phyloP scores from a whole-genome alignment of 2,329 filamentous ascomycete genomes.

The Xylariales sp. region DNA sequence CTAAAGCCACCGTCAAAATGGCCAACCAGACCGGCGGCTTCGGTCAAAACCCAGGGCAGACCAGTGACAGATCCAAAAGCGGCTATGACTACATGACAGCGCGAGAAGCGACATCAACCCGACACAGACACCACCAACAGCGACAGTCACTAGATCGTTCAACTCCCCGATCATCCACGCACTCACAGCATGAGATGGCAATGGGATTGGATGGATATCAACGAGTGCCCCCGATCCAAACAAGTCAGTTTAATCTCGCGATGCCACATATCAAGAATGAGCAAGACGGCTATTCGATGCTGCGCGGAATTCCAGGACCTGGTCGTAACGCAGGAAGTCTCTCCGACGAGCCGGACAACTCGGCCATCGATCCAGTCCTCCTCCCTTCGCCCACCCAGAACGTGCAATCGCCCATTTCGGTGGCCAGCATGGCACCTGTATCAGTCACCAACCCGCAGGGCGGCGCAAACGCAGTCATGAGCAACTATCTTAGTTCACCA shows the following conservation, averaged over 20 bases:
- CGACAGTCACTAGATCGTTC: constrained; percentile 20
- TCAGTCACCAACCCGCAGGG: constrained; percentile 20
- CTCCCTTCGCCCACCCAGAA: constrained; percentile 37
- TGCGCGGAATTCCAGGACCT: constrained; percentile 36
- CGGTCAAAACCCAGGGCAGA: constrained; percentile 40
- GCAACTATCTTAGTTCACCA: constrained; percentile 17
- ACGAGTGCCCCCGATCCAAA: constrained; percentile 19
- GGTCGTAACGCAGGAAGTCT: constrained; percentile 29
- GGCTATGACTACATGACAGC: constrained; percentile 24
- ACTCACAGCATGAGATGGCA: constrained; percentile 11
- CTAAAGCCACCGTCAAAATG: constrained; percentile 94
- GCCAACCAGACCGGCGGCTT: constrained; percentile 83
- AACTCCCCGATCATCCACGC: constrained; percentile 15
- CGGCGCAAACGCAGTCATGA: constrained; percentile 13
- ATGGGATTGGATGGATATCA: constrained; percentile 17
- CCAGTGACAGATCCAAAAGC: constrained; percentile 22
- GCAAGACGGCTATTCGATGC: constrained; percentile 31
- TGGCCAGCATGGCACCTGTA: constrained; percentile 29
- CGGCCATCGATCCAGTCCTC: constrained; percentile 38
- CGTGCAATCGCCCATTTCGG: constrained; percentile 29
- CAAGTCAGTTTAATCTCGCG: constrained; percentile 23
- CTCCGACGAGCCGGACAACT: constrained; percentile 24
- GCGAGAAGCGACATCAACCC: constrained; percentile 26
- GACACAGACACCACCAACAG: constrained; percentile 15
- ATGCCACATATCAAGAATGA: constrained; percentile 32